Percentiles rank a stretch among this genome's conserved stretches.
phyloP scores from a whole-genome alignment of 2,329 filamentous ascomycete species.

The Penicillium hesseltinei region DNA sequence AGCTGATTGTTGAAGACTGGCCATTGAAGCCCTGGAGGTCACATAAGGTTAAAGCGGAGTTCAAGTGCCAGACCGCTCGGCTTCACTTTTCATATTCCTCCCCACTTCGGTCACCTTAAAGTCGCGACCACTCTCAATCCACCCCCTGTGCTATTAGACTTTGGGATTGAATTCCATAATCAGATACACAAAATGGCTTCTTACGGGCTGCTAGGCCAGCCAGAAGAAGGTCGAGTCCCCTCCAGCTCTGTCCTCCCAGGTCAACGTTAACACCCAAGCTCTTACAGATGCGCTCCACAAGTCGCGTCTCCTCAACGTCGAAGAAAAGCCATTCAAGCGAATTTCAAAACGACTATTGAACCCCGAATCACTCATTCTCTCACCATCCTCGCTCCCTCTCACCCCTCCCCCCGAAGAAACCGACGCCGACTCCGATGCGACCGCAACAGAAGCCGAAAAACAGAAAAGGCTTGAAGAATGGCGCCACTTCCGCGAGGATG shows the following conservation, averaged over 20 bases:
- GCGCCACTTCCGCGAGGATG: conserved; percentile 74
- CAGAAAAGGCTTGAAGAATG: conserved; percentile 56
- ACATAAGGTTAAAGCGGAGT: conserved; percentile 9
- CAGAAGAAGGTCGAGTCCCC: conserved; percentile 51
- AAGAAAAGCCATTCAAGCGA: conserved; percentile 88
- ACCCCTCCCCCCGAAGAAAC: conserved; percentile 66
- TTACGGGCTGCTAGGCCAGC: conserved; percentile 70
- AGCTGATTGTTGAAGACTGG: conserved; percentile 4
- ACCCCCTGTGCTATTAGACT: not conserved
- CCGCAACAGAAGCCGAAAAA: conserved; percentile 46
- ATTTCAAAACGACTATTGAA: conserved; percentile 77
- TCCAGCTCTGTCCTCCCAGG: conserved; percentile 5
- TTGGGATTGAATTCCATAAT: not conserved
- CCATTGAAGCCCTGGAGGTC: not conserved
- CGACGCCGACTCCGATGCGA: conserved; percentile 43
- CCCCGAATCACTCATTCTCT: conserved; percentile 62
- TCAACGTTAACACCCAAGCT: conserved; percentile 20
- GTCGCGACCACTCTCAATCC: not conserved
- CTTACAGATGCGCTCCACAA: conserved; percentile 75
- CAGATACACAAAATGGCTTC: conserved; percentile 46
- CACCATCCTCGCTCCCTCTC: conserved; percentile 55
- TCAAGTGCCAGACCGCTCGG: conserved; percentile 22
- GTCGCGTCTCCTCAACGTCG: conserved; percentile 78
- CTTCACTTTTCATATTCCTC: conserved; percentile 23
- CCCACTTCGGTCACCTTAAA: conserved; percentile 7